A percentile compares a stretch with the other conserved stretches of the same genome.
Evolutionary conservation across 1,284 basidiomycete genomes (phyloP).

Genomic region (Grifola frondosa): DNA sequence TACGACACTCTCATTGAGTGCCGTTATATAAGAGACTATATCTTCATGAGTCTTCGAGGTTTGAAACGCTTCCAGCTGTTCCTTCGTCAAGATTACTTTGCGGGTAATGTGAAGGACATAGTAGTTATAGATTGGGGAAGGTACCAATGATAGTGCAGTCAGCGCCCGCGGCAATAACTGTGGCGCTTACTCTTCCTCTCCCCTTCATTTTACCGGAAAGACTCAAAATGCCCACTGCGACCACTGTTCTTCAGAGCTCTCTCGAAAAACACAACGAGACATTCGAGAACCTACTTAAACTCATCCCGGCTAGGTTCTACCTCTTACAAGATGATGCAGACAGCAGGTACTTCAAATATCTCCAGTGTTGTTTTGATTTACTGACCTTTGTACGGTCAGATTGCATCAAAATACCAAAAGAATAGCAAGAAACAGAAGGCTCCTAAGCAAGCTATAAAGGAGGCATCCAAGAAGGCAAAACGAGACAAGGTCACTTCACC

Average conservation of each 20-base stretch:
- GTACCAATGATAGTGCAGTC: constrained; percentile 19
- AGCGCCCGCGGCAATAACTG: not conserved
- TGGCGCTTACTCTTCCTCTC: not conserved
- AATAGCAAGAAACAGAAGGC: constrained; percentile 85
- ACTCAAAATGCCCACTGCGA: constrained; percentile 48
- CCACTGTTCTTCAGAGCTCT: constrained; percentile 57
- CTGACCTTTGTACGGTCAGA: constrained; percentile 27
- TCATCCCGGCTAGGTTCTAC: constrained; percentile 90
- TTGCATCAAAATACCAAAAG: constrained; percentile 80
- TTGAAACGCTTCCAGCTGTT: constrained; percentile 85
- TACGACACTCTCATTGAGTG: constrained; percentile 76
- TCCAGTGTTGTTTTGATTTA: not conserved
- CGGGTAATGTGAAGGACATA: constrained; percentile 39
- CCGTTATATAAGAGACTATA: constrained; percentile 73
- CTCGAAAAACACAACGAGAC: constrained; percentile 81
- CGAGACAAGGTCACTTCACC: constrained; percentile 68
- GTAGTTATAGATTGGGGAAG: too few species aligned
- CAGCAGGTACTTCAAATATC: constrained; percentile 45
- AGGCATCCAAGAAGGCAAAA: constrained; percentile 83
- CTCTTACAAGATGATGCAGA: constrained; percentile 68
- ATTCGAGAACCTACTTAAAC: constrained; percentile 77
- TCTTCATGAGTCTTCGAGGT: constrained; percentile 69
- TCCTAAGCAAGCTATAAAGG: constrained; percentile 81
- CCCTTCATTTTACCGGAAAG: too few species aligned
- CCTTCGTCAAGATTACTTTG: constrained; percentile 80